Percentiles rank a stretch among this genome's conserved stretches.
These are phyloP conservation scores for Yamadazyma songkhlaensis DNA, from an alignment of 1,139 yeast genomes.

Conservation along the genomic window DNA sequence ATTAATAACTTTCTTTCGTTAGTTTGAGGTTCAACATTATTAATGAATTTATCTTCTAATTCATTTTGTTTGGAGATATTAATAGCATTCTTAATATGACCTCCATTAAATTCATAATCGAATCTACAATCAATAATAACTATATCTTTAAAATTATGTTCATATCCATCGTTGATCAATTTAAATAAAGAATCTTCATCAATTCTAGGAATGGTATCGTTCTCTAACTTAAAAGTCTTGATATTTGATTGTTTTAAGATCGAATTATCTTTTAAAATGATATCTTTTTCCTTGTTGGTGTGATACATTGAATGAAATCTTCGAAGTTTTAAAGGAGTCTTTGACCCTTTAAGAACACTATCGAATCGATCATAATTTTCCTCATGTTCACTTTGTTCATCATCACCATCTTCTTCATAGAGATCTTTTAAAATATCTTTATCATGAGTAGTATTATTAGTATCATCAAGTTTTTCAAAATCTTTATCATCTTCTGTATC, in stretches of 20 bases:
- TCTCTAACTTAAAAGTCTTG: slow-evolving; percentile 40
- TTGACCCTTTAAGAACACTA: slow-evolving; percentile 1
- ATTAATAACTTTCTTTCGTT: slow-evolving; percentile 50
- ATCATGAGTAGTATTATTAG: slow-evolving; percentile 9
- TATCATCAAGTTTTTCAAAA: slow-evolving; percentile 8
- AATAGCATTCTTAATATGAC: slow-evolving; percentile 82
- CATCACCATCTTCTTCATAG: slow-evolving; percentile 1
- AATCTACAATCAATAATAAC: slow-evolving; percentile 84
- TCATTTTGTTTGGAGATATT: slow-evolving; percentile 72
- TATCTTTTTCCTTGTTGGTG: slow-evolving; percentile 36
- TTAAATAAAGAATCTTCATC: slow-evolving; percentile 60
- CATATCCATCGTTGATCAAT: slow-evolving; percentile 57
- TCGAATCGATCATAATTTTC: background rate
- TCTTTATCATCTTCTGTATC: slow-evolving; percentile 12
- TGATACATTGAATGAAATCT: slow-evolving; percentile 70
- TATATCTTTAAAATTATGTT: slow-evolving; percentile 55
- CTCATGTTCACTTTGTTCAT: background rate
- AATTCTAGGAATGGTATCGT: slow-evolving; percentile 76
- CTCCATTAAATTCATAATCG: slow-evolving; percentile 88
- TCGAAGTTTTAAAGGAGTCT: slow-evolving; percentile 36
- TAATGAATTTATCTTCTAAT: slow-evolving; percentile 51
- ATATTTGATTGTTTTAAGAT: slow-evolving; percentile 39
- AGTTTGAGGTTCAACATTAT: slow-evolving; percentile 5
- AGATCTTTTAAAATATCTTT: slow-evolving; percentile 8
- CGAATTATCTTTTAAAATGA: slow-evolving; percentile 32